Evolutionary conservation across 202 grass and related monocot species (phyloP), one percentile per base, ranked within the genome.

Genomic region (Zoysia matrella): DNA sequence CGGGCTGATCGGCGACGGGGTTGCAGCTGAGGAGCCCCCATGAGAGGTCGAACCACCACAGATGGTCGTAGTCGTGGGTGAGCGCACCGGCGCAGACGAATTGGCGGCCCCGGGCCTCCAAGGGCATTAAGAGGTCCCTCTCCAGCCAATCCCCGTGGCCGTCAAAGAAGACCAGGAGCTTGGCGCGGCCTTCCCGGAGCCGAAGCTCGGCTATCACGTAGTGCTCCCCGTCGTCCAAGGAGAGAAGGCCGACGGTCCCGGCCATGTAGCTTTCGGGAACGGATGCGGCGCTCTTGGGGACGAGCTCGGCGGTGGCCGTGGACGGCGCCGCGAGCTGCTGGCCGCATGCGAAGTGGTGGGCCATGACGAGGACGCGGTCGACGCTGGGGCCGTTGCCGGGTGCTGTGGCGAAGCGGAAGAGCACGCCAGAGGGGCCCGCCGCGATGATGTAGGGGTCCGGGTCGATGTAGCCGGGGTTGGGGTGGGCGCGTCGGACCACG

Each of bases 31-130:
- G 48, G 66, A 85, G 56, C 12, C 74, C 68, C 83, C 75, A 85
- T 30, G 83, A 85, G 83, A 78, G 75, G 57, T 85, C 74, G 40
- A 85, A 41, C 67, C 57, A 85, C 83, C 83, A 85, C 67, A 85
- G 67, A 57, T 8, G 64, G 1, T 13, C 30, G 16, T 8, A 22
- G n/a, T 47, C 44, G n/a, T 47, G 12, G 15, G 84, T 16, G 15
- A 80, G 10, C 11, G 36, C 84, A 45, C 60, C 69, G 69, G 10
- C 2, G 60, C 18, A 50, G 4, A 8, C 14, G 42, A 53, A 8
- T 4, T 0, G 0, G 30, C 69, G 52, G 39, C 5, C 41, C 8
- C 4, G 5, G 4, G 15, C 14, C 1, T 4, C 2, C 14, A 78
- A 42, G 5, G 80, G 69, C 1, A 22, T 44, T 3, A 0, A 0